Evolutionary conservation across 495 filamentous ascomycete genomes (phyloP).

Genomic region (Hyaloscypha bicolor): DNA sequence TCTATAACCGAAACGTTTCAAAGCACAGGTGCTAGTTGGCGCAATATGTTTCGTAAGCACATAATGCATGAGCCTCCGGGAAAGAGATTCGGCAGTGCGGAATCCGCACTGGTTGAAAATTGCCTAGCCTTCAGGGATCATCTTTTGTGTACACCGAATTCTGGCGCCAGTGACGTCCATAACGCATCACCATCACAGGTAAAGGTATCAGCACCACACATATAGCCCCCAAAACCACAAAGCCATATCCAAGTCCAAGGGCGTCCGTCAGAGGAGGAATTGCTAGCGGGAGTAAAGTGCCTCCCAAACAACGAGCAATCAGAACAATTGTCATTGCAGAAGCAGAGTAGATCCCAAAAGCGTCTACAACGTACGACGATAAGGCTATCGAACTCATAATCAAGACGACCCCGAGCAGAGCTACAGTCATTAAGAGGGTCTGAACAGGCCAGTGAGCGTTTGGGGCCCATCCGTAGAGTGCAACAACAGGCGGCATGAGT

Average conservation of each 20-base stretch:
- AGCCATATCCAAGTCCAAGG: constrained; percentile 53
- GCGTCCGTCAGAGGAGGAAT: constrained; percentile 44
- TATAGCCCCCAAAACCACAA: constrained; percentile 43
- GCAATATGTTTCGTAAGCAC: no score
- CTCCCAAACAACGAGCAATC: constrained; percentile 54
- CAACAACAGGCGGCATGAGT: constrained; percentile 44
- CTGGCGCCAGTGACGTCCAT: constrained; percentile 52
- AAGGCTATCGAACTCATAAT: constrained; percentile 52
- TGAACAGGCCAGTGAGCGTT: constrained; percentile 40
- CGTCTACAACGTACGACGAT: constrained; percentile 58
- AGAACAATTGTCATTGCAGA: constrained; percentile 59
- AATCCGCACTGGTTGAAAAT: no score
- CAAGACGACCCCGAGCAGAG: constrained; percentile 39
- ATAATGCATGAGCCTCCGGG: no score
- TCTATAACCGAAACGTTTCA: not conserved
- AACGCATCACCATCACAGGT: constrained; percentile 51
- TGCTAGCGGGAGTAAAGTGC: constrained; percentile 55
- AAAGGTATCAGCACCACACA: constrained; percentile 49
- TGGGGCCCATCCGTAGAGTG: constrained; percentile 52
- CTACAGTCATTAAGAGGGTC: constrained; percentile 43
- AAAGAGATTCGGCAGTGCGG: no score
- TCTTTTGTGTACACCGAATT: constrained; percentile 47
- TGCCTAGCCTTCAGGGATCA: not conserved
- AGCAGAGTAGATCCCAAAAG: constrained; percentile 56
- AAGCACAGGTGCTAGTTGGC: not conserved